These are phyloP conservation scores for Tricholoma flavovirens DNA, from an alignment of 768 basidiomycete species.

Conservation along the genomic window DNA sequence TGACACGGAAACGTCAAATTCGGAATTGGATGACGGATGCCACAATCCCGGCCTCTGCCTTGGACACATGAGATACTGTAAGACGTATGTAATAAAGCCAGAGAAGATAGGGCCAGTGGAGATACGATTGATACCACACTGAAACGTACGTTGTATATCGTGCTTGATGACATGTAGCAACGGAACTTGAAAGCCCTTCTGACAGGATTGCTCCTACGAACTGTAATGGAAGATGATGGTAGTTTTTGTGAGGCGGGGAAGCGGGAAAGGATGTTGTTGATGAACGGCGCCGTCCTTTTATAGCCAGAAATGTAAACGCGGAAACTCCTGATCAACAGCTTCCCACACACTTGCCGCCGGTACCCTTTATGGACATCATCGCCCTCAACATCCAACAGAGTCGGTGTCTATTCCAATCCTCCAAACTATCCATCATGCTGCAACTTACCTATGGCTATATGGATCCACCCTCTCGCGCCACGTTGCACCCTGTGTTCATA, in stretches of 20 bases:
- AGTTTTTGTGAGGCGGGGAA: conserved; percentile 6
- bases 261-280: conserved; percentile 14
- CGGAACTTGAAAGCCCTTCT: not conserved
- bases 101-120: not conserved
- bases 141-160: conserved; percentile 32
- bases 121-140: not conserved
- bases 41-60: conserved; percentile 6
- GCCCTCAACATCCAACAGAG: too few species aligned
- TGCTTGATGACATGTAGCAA: conserved; percentile 22
- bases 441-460: too few species aligned
- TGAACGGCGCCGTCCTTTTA: conserved; percentile 18
- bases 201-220: too few species aligned
- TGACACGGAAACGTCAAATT: conserved; percentile 20
- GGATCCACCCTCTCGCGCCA: too few species aligned
- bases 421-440: too few species aligned
- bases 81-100: not conserved
- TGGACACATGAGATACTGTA: conserved; percentile 2
- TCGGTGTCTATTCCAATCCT: too few species aligned
- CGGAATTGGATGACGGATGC: not conserved
- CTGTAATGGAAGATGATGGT: not conserved
- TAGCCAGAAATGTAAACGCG: conserved; percentile 15
- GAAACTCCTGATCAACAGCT: conserved; percentile 15
- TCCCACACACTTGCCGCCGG: conserved; percentile 23
- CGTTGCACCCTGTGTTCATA: too few species aligned
- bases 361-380: conserved; percentile 2